A percentile compares a stretch with the other conserved stretches of the same genome.
These are phyloP conservation scores for Ailanthus altissimus DNA, from an alignment of 345 rosid species.

Conservation along the genomic window DNA sequence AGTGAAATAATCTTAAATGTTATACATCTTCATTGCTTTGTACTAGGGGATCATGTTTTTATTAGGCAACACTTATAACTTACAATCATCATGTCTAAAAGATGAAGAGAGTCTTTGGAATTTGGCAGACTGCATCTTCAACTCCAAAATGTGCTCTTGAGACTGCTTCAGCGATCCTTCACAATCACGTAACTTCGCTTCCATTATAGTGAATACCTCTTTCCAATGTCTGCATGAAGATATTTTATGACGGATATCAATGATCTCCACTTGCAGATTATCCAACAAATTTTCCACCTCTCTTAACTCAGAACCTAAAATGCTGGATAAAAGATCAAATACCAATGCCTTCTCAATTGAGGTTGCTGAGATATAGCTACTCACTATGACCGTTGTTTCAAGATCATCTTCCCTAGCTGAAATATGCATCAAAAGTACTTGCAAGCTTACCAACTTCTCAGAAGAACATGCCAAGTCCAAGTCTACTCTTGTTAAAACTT, in stretches of 20 bases:
- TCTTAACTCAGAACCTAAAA: constrained; percentile 78
- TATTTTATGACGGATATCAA: constrained; percentile 60
- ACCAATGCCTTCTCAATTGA: constrained; percentile 69
- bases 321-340: constrained; percentile 66
- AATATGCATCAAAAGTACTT: constrained; percentile 72
- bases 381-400: constrained; percentile 43
- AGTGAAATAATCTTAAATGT: constrained; percentile 3
- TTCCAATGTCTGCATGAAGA: constrained; percentile 56
- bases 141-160: constrained; percentile 57
- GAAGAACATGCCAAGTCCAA: constrained; percentile 52
- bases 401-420: constrained; percentile 65
- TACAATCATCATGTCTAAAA: constrained; percentile 60
- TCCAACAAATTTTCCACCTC: constrained; percentile 72
- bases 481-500: constrained; percentile 47
- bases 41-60: neutral
- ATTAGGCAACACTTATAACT: constrained; percentile 26
- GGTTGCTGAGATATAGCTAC: constrained; percentile 37
- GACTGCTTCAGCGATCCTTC: constrained; percentile 65
- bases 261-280: constrained; percentile 58
- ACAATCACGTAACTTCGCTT: constrained; percentile 57
- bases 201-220: constrained; percentile 36
- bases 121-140: constrained; percentile 69
- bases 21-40: neutral
- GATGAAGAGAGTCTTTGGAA: constrained; percentile 55
- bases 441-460: constrained; percentile 69